Evolutionary conservation across 2,329 filamentous ascomycete species (phyloP), one percentile per base, ranked within the genome.

Genomic region (Zelopaecilomyces penicillatus): DNA sequence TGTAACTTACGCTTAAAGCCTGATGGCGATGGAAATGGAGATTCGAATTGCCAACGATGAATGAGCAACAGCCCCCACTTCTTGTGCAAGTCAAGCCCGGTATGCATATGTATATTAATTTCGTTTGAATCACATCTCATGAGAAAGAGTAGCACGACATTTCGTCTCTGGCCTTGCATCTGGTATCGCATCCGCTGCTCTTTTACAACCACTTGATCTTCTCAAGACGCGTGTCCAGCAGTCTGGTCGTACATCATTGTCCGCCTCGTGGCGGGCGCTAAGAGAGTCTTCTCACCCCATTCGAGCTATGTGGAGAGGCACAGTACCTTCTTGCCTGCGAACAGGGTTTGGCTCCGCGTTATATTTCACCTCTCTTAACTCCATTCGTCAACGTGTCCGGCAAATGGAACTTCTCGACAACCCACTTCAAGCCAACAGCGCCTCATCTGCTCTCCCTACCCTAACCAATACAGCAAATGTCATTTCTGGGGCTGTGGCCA

Each of bases 151-250:
- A 86, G 82, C 78, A 53, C 89, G 87, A 63, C 93, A 97, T 69
- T 95, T 97, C 65, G 67, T 83, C 54, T 91, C 90, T 51, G 93
- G 93, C 51, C 78, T 97, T 45, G 80, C 80, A 58, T 96, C 90
- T 6, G 93, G 93, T 57, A 76, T 95, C 41, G 78, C 87, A 52
- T 93, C 89, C 42, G 90, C 93, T 44, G 82, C 95, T 48, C 81
- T 97, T 44, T 78, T 98, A 11, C 93, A 98, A 65, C 93, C 93
- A 28, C 85, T 93, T 58, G 93, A 98, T 67, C 82, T 98, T 4
- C 81, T 98, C 62, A 98, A 98, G 67, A 98, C 93, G 30, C 84
- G 93, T 39, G 83, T 97, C 35, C 93, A 98, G 63, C 93, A 97
- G 65, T 87, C 87, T 31, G 80, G 80, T 40, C 75, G 78, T 37